Evolutionary conservation across 2,329 filamentous ascomycete genomes (phyloP), one percentile per base, ranked within the genome.

Genomic region (Arthrobotrys musiformis): DNA sequence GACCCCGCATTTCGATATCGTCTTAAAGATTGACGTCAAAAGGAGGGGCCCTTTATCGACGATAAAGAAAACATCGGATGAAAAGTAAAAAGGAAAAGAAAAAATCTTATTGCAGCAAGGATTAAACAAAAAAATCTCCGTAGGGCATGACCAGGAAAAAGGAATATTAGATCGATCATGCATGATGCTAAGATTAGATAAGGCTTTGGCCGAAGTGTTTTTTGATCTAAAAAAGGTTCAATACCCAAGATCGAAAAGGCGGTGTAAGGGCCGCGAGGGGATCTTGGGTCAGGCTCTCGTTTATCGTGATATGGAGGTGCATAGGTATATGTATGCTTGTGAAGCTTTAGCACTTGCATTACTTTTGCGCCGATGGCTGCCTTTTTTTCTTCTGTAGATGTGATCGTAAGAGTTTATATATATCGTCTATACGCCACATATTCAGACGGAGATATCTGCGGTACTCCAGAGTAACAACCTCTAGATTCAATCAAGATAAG

Each of bases 181-280:
- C 54, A 58, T 58, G 54, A 58, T 58, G 54, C 54, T 58, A 58
- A 58, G 54, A 58, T 58, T 58, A 58, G 54, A 58, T 58, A 58
- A 58, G 54, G 22, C 33, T 26, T 33, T 17, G 13, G 40, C 15
- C 40, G 15, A n/a, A n/a, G n/a, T n/a, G 40, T 6, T 13, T 24
- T 37, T 58, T 26, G 52, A 58, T 40, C 28, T 19, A 40, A 58
- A 40, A 58, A 58, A 11, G 50, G 40, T 19, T 40, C 33, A 11
- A 56, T 35, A 22, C n/a, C 33, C 50, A 28, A 28, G 28, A 58
- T 58, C 54, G 54, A 58, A 8, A 17, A 15, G 30, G 33, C 19
- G 44, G n/a, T n/a, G n/a, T n/a, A n/a, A n/a, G 26, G n/a, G 33
- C 33, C 54, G 54, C 28, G n/a, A 26, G n/a, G n/a, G 17, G 54